Evolutionary conservation across 352 stramenopile species (phyloP).

Genomic region (Globisporangium orthogonon): DNA sequence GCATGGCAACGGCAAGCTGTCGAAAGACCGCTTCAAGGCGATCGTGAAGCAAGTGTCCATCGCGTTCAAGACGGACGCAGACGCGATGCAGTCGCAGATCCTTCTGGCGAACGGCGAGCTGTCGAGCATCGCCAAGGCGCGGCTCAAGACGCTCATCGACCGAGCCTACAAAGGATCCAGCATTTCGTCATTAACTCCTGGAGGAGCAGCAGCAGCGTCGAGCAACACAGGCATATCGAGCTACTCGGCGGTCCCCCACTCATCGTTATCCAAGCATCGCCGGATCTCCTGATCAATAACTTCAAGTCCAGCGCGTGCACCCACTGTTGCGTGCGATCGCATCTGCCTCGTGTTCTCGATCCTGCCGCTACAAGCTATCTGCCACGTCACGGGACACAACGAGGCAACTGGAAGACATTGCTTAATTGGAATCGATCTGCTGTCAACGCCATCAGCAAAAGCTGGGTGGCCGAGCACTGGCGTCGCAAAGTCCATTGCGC

Average conservation of each 20-base stretch:
- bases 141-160: slow-evolving; percentile 72
- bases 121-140: slow-evolving; percentile 49
- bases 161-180: slow-evolving; percentile 47
- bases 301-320: no score
- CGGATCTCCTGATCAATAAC: slow-evolving; percentile 7
- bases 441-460: no score
- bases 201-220: no score
- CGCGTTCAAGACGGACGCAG: slow-evolving; percentile 53
- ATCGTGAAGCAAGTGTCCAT: slow-evolving; percentile 67
- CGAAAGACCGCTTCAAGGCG: slow-evolving; percentile 72
- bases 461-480: no score
- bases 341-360: no score
- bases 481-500: no score
- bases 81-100: slow-evolving; percentile 50
- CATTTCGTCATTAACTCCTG: neutral
- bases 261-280: slow-evolving; percentile 21
- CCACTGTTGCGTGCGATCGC: no score
- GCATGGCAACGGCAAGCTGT: slow-evolving; percentile 41
- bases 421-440: no score
- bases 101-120: slow-evolving; percentile 33
- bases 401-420: no score
- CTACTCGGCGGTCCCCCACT: slow-evolving; percentile 30
- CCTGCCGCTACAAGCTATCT: no score
- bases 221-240: neutral
- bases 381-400: no score